Evolutionary conservation across 768 basidiomycete genomes (phyloP).

Genomic region (Pleurotus ostreatus): DNA sequence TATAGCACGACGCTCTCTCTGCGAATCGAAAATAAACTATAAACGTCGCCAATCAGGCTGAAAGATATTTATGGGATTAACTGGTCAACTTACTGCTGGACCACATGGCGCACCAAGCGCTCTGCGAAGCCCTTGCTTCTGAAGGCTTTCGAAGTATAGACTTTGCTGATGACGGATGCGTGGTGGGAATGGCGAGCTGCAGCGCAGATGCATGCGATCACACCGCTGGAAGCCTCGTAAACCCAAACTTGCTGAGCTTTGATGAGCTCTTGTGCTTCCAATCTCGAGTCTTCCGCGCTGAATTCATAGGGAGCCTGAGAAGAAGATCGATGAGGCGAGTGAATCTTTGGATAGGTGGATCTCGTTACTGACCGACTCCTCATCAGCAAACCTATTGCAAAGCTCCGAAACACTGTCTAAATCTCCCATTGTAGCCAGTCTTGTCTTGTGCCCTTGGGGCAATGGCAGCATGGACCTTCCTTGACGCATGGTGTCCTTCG

Average conservation of each 20-base stretch:
- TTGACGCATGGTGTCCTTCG: slow-evolving; percentile 27
- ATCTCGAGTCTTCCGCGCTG: slow-evolving; percentile 28
- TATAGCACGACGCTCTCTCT: slow-evolving; percentile 51
- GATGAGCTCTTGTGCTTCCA: slow-evolving; percentile 46
- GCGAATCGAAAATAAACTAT: slow-evolving; percentile 37
- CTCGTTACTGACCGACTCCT: slow-evolving; percentile 38
- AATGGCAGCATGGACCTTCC: slow-evolving; percentile 8
- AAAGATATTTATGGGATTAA: slow-evolving; percentile 8
- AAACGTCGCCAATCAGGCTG: slow-evolving; percentile 2
- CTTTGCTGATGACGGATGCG: slow-evolving; percentile 55
- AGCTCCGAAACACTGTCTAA: slow-evolving; percentile 35
- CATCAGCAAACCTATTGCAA: slow-evolving; percentile 46
- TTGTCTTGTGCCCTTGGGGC: slow-evolving; percentile 30
- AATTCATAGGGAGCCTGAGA: slow-evolving; percentile 43
- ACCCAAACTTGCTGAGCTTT: slow-evolving; percentile 49
- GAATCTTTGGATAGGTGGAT: neutral
- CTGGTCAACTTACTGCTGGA: slow-evolving; percentile 29
- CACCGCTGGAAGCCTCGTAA: slow-evolving; percentile 35
- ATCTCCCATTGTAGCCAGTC: slow-evolving; percentile 35
- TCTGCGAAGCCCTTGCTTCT: slow-evolving; percentile 47
- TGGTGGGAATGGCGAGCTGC: slow-evolving; percentile 47
- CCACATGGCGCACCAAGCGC: slow-evolving; percentile 44
- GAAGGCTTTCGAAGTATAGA: slow-evolving; percentile 45
- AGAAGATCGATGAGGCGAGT: neutral
- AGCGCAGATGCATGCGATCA: slow-evolving; percentile 46